These are phyloP conservation scores for Bruguiera gymnorhiza DNA, from an alignment of 345 rosid species.

Conservation along the genomic window DNA sequence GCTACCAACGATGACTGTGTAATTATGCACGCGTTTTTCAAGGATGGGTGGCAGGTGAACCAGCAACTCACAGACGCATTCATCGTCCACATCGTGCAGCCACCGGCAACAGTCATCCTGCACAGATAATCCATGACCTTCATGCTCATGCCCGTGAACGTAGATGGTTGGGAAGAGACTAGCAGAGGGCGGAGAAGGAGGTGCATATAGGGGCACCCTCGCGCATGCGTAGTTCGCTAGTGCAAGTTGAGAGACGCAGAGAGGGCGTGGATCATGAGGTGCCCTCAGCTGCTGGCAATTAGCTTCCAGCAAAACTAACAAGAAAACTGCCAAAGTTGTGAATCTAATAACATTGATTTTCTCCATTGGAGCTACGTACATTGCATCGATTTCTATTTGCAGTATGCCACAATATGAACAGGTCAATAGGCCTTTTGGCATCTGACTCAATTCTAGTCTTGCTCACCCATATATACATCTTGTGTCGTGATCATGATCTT, in stretches of 20 bases:
- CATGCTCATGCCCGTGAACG: not conserved
- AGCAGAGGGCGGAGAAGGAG: not conserved
- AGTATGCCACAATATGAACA: not conserved
- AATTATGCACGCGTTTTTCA: constrained; percentile 56
- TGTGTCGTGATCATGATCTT: not conserved
- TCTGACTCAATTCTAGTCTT: not conserved
- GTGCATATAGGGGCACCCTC: not conserved
- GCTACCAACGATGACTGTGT: constrained; percentile 47
- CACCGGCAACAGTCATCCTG: constrained; percentile 70
- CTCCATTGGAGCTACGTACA: constrained; percentile 6
- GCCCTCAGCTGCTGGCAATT: not conserved
- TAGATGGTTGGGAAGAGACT: not conserved
- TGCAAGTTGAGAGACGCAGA: constrained; percentile 26
- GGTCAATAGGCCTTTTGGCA: not conserved
- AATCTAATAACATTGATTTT: not conserved
- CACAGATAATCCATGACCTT: constrained; percentile 19
- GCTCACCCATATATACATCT: not conserved
- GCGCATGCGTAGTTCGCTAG: constrained; percentile 27
- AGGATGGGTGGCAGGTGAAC: constrained; percentile 72
- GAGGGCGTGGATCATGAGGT: constrained; percentile 11
- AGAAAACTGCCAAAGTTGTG: not conserved
- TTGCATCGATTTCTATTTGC: not conserved
- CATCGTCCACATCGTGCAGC: constrained; percentile 60
- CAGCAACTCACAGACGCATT: constrained; percentile 75
- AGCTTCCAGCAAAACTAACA: not conserved